These are phyloP conservation scores for Colletotrichum musicola DNA, from an alignment of 2,329 filamentous ascomycete species.

Conservation along the genomic window DNA sequence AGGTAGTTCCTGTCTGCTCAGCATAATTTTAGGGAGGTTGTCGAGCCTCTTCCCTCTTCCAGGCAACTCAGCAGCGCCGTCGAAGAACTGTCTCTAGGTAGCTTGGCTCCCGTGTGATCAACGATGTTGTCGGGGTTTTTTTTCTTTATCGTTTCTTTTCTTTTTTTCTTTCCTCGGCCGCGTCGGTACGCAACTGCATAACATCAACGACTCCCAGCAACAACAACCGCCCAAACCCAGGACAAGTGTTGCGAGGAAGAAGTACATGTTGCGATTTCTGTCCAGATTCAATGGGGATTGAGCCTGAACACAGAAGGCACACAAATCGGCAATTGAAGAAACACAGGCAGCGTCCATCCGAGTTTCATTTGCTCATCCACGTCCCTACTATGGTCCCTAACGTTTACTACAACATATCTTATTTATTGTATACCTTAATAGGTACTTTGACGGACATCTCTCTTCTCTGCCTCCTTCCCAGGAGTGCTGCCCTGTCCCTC, in stretches of 20 bases:
- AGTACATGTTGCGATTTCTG: not conserved
- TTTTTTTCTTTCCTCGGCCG: not conserved
- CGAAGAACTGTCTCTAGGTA: slow-evolving; percentile 29
- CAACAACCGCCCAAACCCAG: too few species aligned
- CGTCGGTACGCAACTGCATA: not conserved
- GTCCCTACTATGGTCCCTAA: too few species aligned
- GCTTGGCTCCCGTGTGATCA: slow-evolving; percentile 35
- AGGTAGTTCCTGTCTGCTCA: slow-evolving; percentile 1
- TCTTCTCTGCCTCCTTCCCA: slow-evolving; percentile 8
- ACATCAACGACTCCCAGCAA: too few species aligned
- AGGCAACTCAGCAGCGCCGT: slow-evolving; percentile 28
- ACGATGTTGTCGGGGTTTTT: slow-evolving; percentile 23
- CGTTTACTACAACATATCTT: too few species aligned
- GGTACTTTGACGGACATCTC: not conserved
- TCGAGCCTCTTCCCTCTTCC: slow-evolving; percentile 1
- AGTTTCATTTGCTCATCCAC: slow-evolving; percentile 22
- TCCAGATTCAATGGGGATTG: not conserved
- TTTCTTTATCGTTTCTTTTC: slow-evolving; percentile 28
- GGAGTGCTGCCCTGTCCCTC: not conserved
- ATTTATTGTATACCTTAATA: too few species aligned
- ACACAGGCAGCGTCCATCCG: slow-evolving; percentile 9
- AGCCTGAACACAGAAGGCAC: slow-evolving; percentile 15
- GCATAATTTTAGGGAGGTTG: slow-evolving; percentile 23
- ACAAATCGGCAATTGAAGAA: slow-evolving; percentile 25
- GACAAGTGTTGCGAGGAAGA: not conserved